phyloP scores from a whole-genome alignment of 257 asterid species.

The Rehmannia glutinosa region DNA sequence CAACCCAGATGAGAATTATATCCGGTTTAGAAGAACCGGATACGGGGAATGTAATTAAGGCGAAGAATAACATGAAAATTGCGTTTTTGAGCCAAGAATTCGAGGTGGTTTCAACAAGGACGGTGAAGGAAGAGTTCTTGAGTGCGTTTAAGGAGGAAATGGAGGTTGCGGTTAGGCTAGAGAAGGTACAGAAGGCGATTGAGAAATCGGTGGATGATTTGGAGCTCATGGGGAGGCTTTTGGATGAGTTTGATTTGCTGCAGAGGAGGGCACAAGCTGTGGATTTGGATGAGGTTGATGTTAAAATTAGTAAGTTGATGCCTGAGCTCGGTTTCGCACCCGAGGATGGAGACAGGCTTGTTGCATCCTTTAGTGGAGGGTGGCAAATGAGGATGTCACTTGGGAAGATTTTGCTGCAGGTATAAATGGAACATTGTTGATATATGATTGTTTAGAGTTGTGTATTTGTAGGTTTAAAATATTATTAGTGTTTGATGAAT shows the following conservation, averaged over 20 bases:
- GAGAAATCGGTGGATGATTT: constrained; percentile 92
- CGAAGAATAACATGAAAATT: constrained; percentile 68
- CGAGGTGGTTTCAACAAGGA: constrained; percentile 70
- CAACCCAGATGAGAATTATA: constrained; percentile 89
- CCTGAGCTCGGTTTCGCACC: constrained; percentile 91
- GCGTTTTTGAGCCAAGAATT: constrained; percentile 91
- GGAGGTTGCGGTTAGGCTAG: constrained; percentile 83
- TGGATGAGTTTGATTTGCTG: constrained; percentile 97
- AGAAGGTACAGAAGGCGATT: constrained; percentile 89
- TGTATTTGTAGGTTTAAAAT: neutral
- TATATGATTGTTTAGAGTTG: neutral
- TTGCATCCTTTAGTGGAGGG: constrained; percentile 96
- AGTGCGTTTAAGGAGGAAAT: constrained; percentile 95
- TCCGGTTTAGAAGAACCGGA: constrained; percentile 89
- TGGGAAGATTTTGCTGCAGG: constrained; percentile 96
- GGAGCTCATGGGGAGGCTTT: constrained; percentile 90
- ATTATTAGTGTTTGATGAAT: neutral
- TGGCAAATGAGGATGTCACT: constrained; percentile 99
- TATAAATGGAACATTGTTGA: too few species aligned
- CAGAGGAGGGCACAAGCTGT: constrained; percentile 98
- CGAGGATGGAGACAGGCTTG: constrained; percentile 90
- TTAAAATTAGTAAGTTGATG: constrained; percentile 77
- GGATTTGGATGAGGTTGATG: constrained; percentile 86
- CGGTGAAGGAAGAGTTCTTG: constrained; percentile 84
- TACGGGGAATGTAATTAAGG: constrained; percentile 87